phyloP scores from a whole-genome alignment of 1,284 basidiomycete species.

The Amylostereum areolatum region DNA sequence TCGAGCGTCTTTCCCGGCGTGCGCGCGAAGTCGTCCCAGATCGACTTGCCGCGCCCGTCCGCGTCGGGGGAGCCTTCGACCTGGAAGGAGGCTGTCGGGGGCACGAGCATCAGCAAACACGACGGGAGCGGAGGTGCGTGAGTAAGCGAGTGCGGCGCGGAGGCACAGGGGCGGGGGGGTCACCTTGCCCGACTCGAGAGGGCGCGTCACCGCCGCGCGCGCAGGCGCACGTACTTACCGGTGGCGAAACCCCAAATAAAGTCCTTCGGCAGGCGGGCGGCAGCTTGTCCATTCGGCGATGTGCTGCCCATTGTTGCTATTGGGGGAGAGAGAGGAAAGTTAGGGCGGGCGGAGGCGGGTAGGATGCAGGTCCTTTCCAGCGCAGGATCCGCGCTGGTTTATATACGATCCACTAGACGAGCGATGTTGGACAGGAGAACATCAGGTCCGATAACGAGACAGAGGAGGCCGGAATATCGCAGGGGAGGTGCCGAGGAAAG shows the following conservation, averaged over 20 bases:
- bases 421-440: background rate
- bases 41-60: conserved; percentile 57
- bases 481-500: background rate
- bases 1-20: conserved; percentile 62
- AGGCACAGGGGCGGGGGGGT: too few species aligned
- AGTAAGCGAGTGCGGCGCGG: too few species aligned
- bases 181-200: background rate
- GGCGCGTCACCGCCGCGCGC: background rate
- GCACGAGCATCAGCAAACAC: too few species aligned
- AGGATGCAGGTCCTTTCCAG: too few species aligned
- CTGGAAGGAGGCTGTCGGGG: conserved; percentile 48
- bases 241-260: conserved; percentile 75
- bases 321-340: too few species aligned
- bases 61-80: conserved; percentile 59
- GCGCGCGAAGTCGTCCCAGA: conserved; percentile 73
- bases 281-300: conserved; percentile 1
- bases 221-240: conserved; percentile 32
- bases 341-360: too few species aligned
- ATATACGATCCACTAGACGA: too few species aligned
- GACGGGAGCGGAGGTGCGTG: too few species aligned
- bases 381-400: too few species aligned
- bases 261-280: conserved; percentile 38
- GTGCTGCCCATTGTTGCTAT: background rate
- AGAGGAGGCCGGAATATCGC: background rate
- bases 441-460: background rate